These are phyloP conservation scores for Crithidia mellificae DNA, from an alignment of 208 protist genomes.

Conservation along the genomic window DNA sequence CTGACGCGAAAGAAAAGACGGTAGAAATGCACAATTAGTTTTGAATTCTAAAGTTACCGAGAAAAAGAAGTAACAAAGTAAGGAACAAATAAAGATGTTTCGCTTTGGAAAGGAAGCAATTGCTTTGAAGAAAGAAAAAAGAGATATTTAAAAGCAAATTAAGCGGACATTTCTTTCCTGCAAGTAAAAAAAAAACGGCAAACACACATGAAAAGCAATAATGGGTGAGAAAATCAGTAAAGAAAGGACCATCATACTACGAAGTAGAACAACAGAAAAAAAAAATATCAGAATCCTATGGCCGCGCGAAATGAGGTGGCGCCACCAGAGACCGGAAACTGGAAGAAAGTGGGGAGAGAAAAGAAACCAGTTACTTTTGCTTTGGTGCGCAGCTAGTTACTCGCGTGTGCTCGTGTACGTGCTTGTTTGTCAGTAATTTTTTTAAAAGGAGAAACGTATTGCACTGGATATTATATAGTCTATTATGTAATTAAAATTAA, in stretches of 20 bases:
- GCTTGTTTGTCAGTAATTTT: neutral
- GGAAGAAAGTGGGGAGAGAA: neutral
- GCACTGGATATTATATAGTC: neutral
- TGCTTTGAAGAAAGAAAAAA: constrained; percentile 1
- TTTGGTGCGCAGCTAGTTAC: neutral
- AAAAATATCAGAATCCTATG: too few species aligned
- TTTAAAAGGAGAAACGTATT: neutral
- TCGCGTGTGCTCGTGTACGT: neutral
- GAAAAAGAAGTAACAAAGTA: too few species aligned
- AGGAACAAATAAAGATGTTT: neutral
- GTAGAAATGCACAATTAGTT: neutral
- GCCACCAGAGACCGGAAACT: neutral
- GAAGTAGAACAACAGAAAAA: too few species aligned
- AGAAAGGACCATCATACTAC: neutral
- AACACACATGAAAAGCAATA: neutral
- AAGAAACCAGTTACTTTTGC: neutral
- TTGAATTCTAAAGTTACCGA: too few species aligned
- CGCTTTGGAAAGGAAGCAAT: neutral
- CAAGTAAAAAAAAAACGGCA: neutral
- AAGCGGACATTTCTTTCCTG: neutral
- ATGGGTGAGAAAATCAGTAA: neutral
- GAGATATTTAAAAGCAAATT: too few species aligned
- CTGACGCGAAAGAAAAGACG: neutral
- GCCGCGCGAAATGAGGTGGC: neutral
- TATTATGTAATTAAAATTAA: neutral